Evolutionary conservation across 2,329 filamentous ascomycete species (phyloP).

Genomic region (Colletotrichum sp.): DNA sequence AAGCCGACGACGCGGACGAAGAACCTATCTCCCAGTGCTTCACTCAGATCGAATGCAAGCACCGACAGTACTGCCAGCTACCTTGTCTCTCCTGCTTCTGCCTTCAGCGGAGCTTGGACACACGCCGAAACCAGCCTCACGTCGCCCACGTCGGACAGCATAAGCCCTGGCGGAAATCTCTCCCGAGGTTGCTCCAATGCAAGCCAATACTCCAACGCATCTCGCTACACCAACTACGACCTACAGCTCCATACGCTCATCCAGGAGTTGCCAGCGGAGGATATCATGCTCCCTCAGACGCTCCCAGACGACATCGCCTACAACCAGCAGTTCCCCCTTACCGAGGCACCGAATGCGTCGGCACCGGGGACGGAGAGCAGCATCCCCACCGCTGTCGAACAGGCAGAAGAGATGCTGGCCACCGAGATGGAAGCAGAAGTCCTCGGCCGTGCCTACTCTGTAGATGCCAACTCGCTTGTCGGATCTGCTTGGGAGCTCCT

Average conservation of each 20-base stretch:
- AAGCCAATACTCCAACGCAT: conserved; percentile 27
- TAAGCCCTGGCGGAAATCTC: conserved; percentile 37
- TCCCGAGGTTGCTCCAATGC: conserved; percentile 25
- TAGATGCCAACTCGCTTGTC: conserved; percentile 45
- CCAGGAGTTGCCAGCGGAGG: conserved; percentile 49
- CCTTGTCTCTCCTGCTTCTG: conserved; percentile 53
- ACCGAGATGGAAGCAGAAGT: neutral
- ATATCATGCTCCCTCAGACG: conserved; percentile 36
- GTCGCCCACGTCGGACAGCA: conserved; percentile 48
- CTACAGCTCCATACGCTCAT: conserved; percentile 32
- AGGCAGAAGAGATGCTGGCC: conserved; percentile 6
- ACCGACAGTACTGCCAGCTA: conserved; percentile 42
- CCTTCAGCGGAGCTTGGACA: conserved; percentile 47
- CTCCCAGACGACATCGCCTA: conserved; percentile 30
- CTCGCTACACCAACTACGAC: conserved; percentile 24
- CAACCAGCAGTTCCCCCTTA: conserved; percentile 41
- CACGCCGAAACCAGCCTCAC: conserved; percentile 48
- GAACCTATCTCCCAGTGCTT: conserved; percentile 51
- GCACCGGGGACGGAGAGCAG: conserved; percentile 39
- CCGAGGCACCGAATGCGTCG: conserved; percentile 37
- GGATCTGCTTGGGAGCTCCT: conserved; percentile 49
- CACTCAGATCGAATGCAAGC: conserved; percentile 50
- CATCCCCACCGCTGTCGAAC: conserved; percentile 37
- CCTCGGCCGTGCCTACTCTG: conserved; percentile 25
- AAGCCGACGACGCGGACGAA: conserved; percentile 39